Percentiles rank a stretch among this genome's conserved stretches.
Evolutionary conservation across 495 filamentous ascomycete species (phyloP).

Genomic region (Glutinoglossum americanum): DNA sequence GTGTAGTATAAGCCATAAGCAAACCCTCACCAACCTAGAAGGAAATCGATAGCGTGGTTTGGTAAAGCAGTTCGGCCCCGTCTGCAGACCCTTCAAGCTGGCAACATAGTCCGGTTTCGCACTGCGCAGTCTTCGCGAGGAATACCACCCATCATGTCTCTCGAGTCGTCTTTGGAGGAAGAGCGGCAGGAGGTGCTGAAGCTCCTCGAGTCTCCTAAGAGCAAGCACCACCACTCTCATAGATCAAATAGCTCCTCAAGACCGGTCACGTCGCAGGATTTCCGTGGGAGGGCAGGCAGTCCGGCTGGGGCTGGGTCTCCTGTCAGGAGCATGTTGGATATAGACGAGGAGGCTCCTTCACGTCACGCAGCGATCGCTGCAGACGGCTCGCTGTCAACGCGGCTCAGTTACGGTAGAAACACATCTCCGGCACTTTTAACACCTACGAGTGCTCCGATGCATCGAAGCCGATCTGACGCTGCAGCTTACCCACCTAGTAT

Average conservation of each 20-base stretch:
- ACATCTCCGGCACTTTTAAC: not conserved
- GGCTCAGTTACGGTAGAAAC: constrained; percentile 2
- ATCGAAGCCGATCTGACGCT: constrained; percentile 4
- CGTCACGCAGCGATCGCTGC: constrained; percentile 22
- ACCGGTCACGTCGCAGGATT: not conserved
- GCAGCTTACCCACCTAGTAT: not conserved
- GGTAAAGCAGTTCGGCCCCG: not conserved
- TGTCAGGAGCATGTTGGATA: constrained; percentile 39
- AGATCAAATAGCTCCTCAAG: not conserved
- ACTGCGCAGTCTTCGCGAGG: not conserved
- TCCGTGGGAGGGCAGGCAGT: constrained; percentile 17
- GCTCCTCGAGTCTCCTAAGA: constrained; percentile 27
- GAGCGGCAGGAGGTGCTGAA: constrained; percentile 49
- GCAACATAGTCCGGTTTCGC: not conserved
- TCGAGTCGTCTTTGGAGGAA: constrained; percentile 50
- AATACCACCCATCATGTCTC: constrained; percentile 25
- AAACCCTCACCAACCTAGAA: not conserved
- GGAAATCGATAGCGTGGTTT: not conserved
- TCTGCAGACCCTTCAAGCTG: not conserved
- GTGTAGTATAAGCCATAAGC: not conserved
- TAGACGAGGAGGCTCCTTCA: constrained; percentile 18
- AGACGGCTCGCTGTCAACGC: not conserved
- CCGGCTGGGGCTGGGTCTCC: constrained; percentile 28
- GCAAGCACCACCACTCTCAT: not conserved
- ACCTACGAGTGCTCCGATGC: not conserved